Evolutionary conservation across 306 rosid species (phyloP).

Genomic region (Fagus crenata): DNA sequence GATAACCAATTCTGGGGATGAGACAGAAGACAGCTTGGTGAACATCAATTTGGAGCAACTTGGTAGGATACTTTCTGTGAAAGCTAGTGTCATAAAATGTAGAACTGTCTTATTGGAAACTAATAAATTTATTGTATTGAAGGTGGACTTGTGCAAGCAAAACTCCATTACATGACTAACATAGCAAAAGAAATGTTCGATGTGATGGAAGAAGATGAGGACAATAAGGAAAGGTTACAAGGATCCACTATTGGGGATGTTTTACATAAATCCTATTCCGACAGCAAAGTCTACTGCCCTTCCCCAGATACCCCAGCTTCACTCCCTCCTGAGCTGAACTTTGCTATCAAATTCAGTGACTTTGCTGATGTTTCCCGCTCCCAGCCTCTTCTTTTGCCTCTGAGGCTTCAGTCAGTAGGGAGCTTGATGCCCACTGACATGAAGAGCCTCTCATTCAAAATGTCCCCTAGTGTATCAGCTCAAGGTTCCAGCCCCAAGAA

Average conservation of each 20-base stretch:
- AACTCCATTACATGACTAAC: slow-evolving; percentile 25
- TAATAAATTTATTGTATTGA: neutral
- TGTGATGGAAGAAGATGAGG: slow-evolving; percentile 38
- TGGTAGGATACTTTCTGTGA: slow-evolving; percentile 20
- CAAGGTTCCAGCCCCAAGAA: neutral
- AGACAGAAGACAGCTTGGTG: slow-evolving; percentile 17
- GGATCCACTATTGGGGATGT: slow-evolving; percentile 10
- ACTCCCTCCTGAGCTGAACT: slow-evolving; percentile 11
- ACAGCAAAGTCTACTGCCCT: slow-evolving; percentile 9
- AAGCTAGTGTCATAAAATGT: neutral
- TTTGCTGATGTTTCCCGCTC: neutral
- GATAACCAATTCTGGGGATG: slow-evolving; percentile 11
- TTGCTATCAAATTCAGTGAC: neutral
- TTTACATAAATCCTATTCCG: slow-evolving; percentile 14
- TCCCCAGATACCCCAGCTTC: slow-evolving; percentile 28
- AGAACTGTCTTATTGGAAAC: neutral
- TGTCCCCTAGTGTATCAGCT: neutral
- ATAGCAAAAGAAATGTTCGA: slow-evolving; percentile 33
- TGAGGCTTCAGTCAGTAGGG: slow-evolving; percentile 25
- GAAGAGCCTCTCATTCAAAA: slow-evolving; percentile 19
- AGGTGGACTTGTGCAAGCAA: slow-evolving; percentile 24
- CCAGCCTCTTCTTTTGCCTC: slow-evolving; percentile 23
- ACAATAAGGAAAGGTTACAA: neutral
- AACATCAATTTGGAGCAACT: slow-evolving; percentile 27
- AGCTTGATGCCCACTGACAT: slow-evolving; percentile 25